These are phyloP conservation scores for Phalaenopsis equestris DNA, from an alignment of 106 monocot species.

Conservation along the genomic window DNA sequence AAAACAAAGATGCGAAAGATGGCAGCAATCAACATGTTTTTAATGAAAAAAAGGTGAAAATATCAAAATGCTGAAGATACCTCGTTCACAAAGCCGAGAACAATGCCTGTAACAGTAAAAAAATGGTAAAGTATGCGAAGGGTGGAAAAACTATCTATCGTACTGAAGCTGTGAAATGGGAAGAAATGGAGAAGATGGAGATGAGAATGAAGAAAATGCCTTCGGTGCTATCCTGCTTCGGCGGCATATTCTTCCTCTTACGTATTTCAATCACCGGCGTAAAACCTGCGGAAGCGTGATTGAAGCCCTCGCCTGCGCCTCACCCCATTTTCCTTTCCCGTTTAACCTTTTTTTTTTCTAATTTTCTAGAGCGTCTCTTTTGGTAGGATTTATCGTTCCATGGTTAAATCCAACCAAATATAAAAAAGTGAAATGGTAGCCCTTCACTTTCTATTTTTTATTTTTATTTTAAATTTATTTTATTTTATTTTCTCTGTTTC, in stretches of 20 bases:
- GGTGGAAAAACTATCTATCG: not conserved
- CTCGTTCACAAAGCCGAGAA: slow-evolving; percentile 4
- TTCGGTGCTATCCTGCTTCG: slow-evolving; percentile 2
- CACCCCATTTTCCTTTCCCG: too few relatives aligned
- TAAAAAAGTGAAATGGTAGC: too few relatives aligned
- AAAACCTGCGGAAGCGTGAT: not conserved
- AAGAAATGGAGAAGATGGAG: not conserved
- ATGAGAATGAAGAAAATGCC: not conserved
- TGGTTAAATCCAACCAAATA: too few relatives aligned
- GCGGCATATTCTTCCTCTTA: not conserved
- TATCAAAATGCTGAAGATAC: not conserved
- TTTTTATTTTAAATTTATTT: too few relatives aligned
- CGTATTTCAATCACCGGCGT: not conserved
- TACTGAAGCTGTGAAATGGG: not conserved
- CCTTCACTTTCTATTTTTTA: too few relatives aligned
- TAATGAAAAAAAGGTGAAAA: not conserved
- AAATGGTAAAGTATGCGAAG: not conserved
- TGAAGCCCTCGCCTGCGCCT: not conserved
- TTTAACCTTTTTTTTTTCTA: too few relatives aligned
- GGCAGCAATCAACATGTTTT: not conserved
- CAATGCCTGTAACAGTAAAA: not conserved
- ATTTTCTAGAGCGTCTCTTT: too few relatives aligned
- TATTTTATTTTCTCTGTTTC: too few relatives aligned
- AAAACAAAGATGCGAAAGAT: not conserved
- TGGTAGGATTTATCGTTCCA: too few relatives aligned